Conservation (phyloP, 139 green algal species). For the Closterium sp. region DNA sequence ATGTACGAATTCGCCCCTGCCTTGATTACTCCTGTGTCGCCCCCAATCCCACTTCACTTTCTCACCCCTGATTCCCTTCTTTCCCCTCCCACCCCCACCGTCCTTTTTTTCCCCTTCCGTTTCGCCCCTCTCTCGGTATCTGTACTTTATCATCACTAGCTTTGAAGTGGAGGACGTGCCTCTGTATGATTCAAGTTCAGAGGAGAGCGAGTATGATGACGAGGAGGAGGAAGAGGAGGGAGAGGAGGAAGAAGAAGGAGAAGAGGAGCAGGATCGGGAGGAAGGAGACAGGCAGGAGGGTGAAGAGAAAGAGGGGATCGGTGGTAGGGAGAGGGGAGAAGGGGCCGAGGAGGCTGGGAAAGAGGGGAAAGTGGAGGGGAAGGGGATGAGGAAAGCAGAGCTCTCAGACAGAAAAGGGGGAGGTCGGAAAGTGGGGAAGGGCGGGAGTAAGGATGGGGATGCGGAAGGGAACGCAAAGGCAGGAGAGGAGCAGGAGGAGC, state of each 20-base stretch:
- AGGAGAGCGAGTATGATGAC: neutral
- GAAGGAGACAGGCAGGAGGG: neutral
- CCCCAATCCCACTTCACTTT: neutral
- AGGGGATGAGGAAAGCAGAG: neutral
- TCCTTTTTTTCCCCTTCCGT: neutral
- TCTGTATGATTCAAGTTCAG: neutral
- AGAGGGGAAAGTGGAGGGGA: neutral
- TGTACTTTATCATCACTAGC: neutral
- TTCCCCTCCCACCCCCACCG: too few species aligned
- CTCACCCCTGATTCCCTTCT: neutral
- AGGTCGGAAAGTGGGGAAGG: neutral
- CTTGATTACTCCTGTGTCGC: too few species aligned
- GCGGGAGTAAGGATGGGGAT: neutral
- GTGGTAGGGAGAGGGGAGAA: neutral
- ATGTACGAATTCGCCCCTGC: too few species aligned
- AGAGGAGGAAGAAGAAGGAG: neutral
- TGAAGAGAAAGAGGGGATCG: neutral
- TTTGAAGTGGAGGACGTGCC: neutral
- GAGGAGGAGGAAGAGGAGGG: neutral
- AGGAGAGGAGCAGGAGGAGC: neutral
- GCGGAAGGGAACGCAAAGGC: neutral
- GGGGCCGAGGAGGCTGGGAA: neutral
- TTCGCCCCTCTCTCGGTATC: neutral
- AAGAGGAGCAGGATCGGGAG: too few species aligned
- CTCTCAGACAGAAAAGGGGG: neutral